These are phyloP conservation scores for Citrullus colocynthis DNA, from an alignment of 306 rosid genomes.

Conservation along the genomic window DNA sequence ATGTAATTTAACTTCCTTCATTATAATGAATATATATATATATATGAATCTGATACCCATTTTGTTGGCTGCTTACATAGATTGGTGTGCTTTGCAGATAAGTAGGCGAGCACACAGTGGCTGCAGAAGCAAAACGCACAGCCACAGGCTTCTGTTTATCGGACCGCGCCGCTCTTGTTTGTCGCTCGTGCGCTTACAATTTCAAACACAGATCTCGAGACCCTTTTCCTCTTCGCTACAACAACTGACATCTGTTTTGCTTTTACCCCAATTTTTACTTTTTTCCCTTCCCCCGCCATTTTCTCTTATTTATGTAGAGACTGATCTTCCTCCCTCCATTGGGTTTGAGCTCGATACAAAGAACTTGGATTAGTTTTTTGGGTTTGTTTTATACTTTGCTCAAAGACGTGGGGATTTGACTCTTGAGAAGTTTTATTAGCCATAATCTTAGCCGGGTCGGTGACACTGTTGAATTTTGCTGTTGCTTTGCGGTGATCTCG, in stretches of 20 bases:
- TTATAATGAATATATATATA: background rate
- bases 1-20: background rate
- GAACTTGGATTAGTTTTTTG: constrained; percentile 27
- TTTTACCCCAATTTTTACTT: constrained; percentile 16
- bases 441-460: constrained; percentile 53
- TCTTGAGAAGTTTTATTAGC: constrained; percentile 20
- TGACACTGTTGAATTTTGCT: constrained; percentile 31
- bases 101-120: constrained; percentile 11
- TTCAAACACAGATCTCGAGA: constrained; percentile 52
- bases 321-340: background rate
- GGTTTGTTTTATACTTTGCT: constrained; percentile 12
- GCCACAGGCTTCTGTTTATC: constrained; percentile 31
- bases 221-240: background rate
- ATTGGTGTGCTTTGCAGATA: constrained; percentile 20
- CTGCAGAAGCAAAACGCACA: constrained; percentile 19
- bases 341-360: constrained; percentile 27
- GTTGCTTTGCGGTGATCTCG: constrained; percentile 28
- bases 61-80: constrained; percentile 4
- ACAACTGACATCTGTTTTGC: constrained; percentile 19
- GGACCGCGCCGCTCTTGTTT: constrained; percentile 50
- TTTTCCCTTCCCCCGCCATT: constrained; percentile 51
- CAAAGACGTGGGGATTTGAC: constrained; percentile 22
- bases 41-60: background rate
- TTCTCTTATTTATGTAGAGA: constrained; percentile 21
- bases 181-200: constrained; percentile 44